These are phyloP conservation scores for Debaryomycetaceae sp. DNA, from an alignment of 1,139 yeast genomes.

Conservation along the genomic window DNA sequence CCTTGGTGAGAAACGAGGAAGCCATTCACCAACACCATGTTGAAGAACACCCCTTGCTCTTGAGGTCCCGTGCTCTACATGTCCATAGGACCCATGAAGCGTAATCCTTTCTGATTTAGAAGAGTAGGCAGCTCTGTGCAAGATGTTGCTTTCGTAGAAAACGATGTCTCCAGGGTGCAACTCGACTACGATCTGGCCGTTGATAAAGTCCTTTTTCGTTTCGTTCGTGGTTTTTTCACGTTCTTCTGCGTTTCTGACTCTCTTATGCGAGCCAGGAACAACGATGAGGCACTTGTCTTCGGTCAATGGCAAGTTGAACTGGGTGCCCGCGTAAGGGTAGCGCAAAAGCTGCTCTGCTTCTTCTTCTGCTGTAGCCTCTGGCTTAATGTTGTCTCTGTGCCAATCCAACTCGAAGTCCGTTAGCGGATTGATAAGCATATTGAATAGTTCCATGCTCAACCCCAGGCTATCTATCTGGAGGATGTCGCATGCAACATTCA, in stretches of 20 bases:
- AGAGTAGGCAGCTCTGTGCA: constrained; percentile 49
- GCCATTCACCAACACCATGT: constrained; percentile 55
- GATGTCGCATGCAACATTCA: constrained; percentile 43
- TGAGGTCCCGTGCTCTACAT: constrained; percentile 37
- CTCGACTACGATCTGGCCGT: constrained; percentile 41
- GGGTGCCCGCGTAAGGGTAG: constrained; percentile 52
- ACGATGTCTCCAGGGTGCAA: constrained; percentile 55
- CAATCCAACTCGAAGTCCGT: constrained; percentile 56
- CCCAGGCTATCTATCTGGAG: constrained; percentile 36
- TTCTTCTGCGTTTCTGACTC: constrained; percentile 48
- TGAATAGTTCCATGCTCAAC: constrained; percentile 51
- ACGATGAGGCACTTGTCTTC: constrained; percentile 50
- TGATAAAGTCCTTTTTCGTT: constrained; percentile 34
- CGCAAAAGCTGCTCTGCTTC: constrained; percentile 38
- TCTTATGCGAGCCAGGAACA: constrained; percentile 48
- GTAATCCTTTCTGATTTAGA: constrained; percentile 43
- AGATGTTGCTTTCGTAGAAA: constrained; percentile 52
- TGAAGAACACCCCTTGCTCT: constrained; percentile 54
- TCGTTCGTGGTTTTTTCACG: constrained; percentile 38
- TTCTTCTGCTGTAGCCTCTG: constrained; percentile 47
- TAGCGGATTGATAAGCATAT: constrained; percentile 55
- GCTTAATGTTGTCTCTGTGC: constrained; percentile 55
- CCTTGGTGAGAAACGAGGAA: constrained; percentile 37
- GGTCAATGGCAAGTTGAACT: constrained; percentile 52
- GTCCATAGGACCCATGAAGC: constrained; percentile 55